Conservation (phyloP, 1,139 yeast genomes). For the Zygoascus meyerae region DNA sequence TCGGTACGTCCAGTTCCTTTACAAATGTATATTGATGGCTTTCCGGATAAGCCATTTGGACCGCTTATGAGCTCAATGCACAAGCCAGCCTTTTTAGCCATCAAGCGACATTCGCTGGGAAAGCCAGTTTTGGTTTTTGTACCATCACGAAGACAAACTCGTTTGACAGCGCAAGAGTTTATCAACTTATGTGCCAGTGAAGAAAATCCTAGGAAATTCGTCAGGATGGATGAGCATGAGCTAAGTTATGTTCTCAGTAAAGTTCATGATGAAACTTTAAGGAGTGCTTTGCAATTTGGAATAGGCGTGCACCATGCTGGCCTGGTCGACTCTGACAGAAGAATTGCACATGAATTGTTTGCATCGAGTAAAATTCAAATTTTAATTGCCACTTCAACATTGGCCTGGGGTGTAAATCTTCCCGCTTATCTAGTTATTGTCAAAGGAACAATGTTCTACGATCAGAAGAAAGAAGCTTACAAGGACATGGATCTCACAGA, state of each 20-base stretch:
- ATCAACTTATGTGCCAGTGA: slow-evolving; percentile 95
- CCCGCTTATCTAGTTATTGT: slow-evolving; percentile 93
- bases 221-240: slow-evolving; percentile 73
- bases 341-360: slow-evolving; percentile 78
- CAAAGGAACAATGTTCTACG: slow-evolving; percentile 88
- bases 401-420: slow-evolving; percentile 96
- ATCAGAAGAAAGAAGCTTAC: slow-evolving; percentile 73
- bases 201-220: slow-evolving; percentile 82
- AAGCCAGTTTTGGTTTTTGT: slow-evolving; percentile 94
- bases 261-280: slow-evolving; percentile 86
- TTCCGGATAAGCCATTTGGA: slow-evolving; percentile 87
- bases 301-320: slow-evolving; percentile 99
- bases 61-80: slow-evolving; percentile 98
- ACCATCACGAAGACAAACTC: slow-evolving; percentile 94
- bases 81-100: slow-evolving; percentile 95
- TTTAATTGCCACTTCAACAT: slow-evolving; percentile 86
- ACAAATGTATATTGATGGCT: slow-evolving; percentile 97
- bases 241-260: slow-evolving; percentile 53
- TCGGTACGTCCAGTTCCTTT: slow-evolving; percentile 97
- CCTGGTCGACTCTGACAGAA: slow-evolving; percentile 82
- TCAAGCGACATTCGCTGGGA: slow-evolving; percentile 86
- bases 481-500: slow-evolving; percentile 91
- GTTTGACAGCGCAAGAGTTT: slow-evolving; percentile 88
- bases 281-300: slow-evolving; percentile 83
- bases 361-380: slow-evolving; percentile 84